Evolutionary conservation across 805 yeast genomes (phyloP), one percentile per base, ranked within the genome.

Genomic region (Diddensiella transvaalensis): DNA sequence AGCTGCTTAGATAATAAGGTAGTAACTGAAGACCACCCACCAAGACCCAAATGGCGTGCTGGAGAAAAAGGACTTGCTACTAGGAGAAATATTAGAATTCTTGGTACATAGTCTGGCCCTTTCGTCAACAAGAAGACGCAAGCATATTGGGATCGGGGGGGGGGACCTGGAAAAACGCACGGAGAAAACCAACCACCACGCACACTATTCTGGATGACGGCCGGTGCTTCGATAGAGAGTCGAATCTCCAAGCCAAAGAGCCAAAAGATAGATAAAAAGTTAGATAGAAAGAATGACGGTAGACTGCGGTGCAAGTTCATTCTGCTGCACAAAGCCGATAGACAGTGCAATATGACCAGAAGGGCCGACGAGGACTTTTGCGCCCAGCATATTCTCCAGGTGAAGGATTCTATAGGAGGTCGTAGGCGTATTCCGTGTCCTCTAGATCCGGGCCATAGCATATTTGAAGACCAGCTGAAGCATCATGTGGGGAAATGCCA

Each of bases 391-490:
- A 53, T 74, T 59, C 45, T 52, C 19, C 62, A 62, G 30, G 47
- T 42, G 11, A 45, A 49, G 21, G 54, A 52, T 42, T 10, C 57
- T 57, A 54, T 55, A 63, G 54, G 59, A 61, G 38, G 64, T 53
- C 40, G 63, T 49, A 22, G 64, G 61, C 66, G 95, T 48, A 74
- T 88, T 0, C 78, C 82, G 4, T 88, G 96, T 66, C 88, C 96
- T 0, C 60, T 83, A 23, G 95, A 87, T 63, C 79, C 83, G 1
- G 74, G 78, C 2, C 96, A 88, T 62, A 76, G 83, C 1, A 80
- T 88, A 0, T 83, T 87, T 87, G 71, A 71, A 42, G 70, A 72
- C 38, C 80, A 77, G 45, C 61, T 87, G 37, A 62, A 69, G 3
- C 64, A 58, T 15, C 96, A 88, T 64, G 44, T 82, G 43, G 69